Evolutionary conservation across 1,284 basidiomycete genomes (phyloP), one percentile per base, ranked within the genome.

Genomic region (Cerrena zonata): DNA sequence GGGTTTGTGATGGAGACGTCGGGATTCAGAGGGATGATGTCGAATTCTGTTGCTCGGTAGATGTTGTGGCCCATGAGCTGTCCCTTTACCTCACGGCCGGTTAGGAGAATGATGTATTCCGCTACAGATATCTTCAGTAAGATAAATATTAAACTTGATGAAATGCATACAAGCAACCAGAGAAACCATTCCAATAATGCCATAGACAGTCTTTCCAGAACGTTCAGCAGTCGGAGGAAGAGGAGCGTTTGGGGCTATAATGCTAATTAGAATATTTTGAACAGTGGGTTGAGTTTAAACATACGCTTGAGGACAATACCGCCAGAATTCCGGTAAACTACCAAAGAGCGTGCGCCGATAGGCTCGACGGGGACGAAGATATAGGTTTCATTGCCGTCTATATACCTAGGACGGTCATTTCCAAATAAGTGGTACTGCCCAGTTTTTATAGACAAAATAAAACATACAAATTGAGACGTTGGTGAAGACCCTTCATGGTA

Each of bases 31-130:
- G 95, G 94, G 24, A 96, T 84, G 49, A 98, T 84, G 51, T 94
- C 87, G 69, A 94, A 98, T 64, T 94, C 91, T 27, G 89, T 90
- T 13, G 93, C 91, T 48, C 86, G 82, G 73, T 89, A 98, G 60
- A 99, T 75, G 51, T 93, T 86, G 58, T 94, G 82, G 2, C 86
- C 84, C 69, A 94, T 82, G 50, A 98, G 75, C 52, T 84, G 79
- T 21, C 89, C 89, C 53, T 83, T 84, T 36, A 85, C 82, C 58
- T 88, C 86, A 51, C 93, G 83, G 44, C 84, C 86, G 45, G 92
- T 96, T 59, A 98, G 79, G 47, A 97, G 78, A 55, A 99, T 81
- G 47, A 99, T 71, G 69, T 96, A 98, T 69, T 98, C 94, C 63
- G 91, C 93, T 95, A 60, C 37, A 57, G 24, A 39, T 19, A 23